Base-by-base conservation (phyloP, 192 early-diverging fungal genomes). In the Podila epigama region DNA sequence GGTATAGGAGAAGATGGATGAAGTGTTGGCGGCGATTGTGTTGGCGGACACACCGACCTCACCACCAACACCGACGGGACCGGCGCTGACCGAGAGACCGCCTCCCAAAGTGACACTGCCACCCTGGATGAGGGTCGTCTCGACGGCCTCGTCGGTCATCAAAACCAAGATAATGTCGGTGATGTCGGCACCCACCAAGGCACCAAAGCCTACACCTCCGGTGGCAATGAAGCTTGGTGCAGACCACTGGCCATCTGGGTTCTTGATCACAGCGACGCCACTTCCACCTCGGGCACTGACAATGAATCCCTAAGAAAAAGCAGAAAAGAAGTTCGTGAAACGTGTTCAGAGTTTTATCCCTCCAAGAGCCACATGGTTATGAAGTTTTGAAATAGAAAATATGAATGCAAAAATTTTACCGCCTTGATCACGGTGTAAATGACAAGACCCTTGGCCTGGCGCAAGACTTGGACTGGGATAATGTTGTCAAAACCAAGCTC, bases 141-240 rank as follows among this genome's bases (percentile, higher is more conserved):
- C 91, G 51, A 98, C 94, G 4, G 95, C 94, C 28, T 88, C 89
- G 29, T 87, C 87, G 4, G 91, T 93, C 75, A 94, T 98, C 33
- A 98, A 83, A 28, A 98, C 82, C 68, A 97, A 89, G n/a, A 98
- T 89, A 80, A 94, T 92, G 80, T 98, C 94, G 15, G 97, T 97
- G 62, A 97, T 81, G 66, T 95, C 92, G 8, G 90, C 94, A 51
- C 95, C 96, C 60, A 96, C 89, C 77, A 96, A 89, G 1, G 90
- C 90, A 56, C 95, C 95, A 39, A 93, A 89, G n/a, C 95, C 94
- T 36, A 91, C 89, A 10, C 95, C 95, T 36, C 87, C 92, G 0
- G 92, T 92, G 6, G 85, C 87, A 50, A 98, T 96, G n/a, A 92
- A 92, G 25, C 90, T 92, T 1, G 95, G 95, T 29, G 92, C 92